Evolutionary conservation across 345 rosid genomes (phyloP), one percentile per base, ranked within the genome.

Genomic region (Hirschfeldia incana): DNA sequence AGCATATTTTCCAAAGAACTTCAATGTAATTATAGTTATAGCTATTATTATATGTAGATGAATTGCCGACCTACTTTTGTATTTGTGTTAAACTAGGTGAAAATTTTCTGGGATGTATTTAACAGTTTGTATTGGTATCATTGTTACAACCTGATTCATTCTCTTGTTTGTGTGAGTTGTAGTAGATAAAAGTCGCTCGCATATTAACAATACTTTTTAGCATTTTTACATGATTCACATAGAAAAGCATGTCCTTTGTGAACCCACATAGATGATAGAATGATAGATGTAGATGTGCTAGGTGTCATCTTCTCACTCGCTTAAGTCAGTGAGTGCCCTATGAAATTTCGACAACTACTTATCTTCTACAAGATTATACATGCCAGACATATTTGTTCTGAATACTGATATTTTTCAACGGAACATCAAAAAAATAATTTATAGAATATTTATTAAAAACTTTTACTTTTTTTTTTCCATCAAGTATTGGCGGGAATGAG

Each of bases 291-390:
- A 30, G 34, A 62, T 68, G 57, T 55, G 63, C 64, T 44, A 79
- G 70, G 82, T 79, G 82, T 79, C 82, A 51, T 13, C 16, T 39
- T 74, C 1, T 74, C 59, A 61, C 34, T 67, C 28, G 74, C 26
- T 62, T 28, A 62, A 7, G 65, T n/a, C 65, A 27, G 13, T 61
- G 44, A 33, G 17, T 51, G 44, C 12, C 82, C 73, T 72, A 67
- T 78, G 64, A 73, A 44, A 67, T 79, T 61, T 74, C 36, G 78
- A 79, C 78, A 74, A 64, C 74, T 51, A 37, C 72, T 74, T 69
- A 60, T 61, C 58, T 73, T 67, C 26, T 42, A 26, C 57, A 67
- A 49, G 39, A 58, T 78, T 61, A 67, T 67, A 57, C 28, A 26
- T 61, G 72, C 6, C 74, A 51, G 28, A 68, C 75, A 79, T 34